Percentiles rank a stretch among this genome's conserved stretches.
phyloP scores from a whole-genome alignment of 169 alveolate genomes.

The Cryptosporidium ryanae region DNA sequence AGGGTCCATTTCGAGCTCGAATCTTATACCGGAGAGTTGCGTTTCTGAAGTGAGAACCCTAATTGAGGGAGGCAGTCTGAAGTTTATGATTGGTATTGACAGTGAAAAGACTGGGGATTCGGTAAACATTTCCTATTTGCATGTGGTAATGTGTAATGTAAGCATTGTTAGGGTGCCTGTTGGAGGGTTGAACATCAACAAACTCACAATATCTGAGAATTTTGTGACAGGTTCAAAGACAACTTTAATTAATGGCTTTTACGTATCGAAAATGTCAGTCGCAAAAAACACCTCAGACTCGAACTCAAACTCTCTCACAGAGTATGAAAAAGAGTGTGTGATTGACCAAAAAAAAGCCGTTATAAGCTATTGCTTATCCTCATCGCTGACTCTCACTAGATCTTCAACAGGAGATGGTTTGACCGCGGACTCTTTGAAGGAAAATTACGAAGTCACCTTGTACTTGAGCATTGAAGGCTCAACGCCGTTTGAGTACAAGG shows the following conservation, averaged over 20 bases:
- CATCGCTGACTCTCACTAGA: conserved; percentile 3
- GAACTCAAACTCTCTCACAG: not conserved
- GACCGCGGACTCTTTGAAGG: not conserved
- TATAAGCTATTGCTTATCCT: conserved; percentile 45
- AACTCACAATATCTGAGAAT: not conserved
- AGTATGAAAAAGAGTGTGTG: conserved; percentile 21
- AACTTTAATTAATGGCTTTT: conserved; percentile 51
- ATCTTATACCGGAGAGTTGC: conserved; percentile 11
- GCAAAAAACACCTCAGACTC: not conserved
- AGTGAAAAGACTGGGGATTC: conserved; percentile 9
- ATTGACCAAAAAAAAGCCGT: not conserved
- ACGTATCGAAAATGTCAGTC: not conserved
- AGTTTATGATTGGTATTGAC: conserved; percentile 47
- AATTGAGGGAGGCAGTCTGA: not conserved
- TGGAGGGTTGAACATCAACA: conserved; percentile 42
- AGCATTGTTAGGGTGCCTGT: conserved; percentile 26
- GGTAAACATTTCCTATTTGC: conserved; percentile 35
- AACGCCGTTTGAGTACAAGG: not conserved
- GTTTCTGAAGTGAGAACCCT: not conserved
- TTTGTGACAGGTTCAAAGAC: not conserved
- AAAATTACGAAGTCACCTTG: conserved; percentile 34
- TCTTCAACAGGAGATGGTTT: too few species aligned
- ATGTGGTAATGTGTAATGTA: conserved; percentile 14
- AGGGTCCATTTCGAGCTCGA: conserved; percentile 33
- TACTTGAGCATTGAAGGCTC: conserved; percentile 17